Conservation (phyloP, 129 eudicot genomes). For the Ambrosia trifida region DNA sequence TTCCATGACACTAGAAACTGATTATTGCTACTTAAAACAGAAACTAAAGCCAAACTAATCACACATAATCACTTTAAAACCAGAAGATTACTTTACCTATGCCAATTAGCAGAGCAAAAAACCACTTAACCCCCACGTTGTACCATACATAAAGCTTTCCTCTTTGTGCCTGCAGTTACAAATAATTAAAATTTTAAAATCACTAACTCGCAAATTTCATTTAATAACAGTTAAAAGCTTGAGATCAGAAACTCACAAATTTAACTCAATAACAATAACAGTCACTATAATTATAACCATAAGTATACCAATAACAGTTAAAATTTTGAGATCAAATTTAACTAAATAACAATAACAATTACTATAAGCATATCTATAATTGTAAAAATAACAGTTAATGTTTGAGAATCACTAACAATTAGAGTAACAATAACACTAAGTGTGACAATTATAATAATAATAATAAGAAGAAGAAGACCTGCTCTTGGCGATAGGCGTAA, state of each 20-base stretch:
- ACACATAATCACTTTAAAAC: not conserved
- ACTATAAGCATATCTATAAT: not conserved
- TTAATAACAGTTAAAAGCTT: not conserved
- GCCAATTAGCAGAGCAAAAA: constrained; percentile 84
- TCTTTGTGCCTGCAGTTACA: constrained; percentile 60
- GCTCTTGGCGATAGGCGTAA: constrained; percentile 84
- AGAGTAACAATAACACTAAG: too few relatives aligned
- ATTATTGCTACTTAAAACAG: not conserved
- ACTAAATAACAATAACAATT: not conserved
- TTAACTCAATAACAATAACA: too few relatives aligned
- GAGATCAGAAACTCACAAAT: not conserved
- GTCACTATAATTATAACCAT: too few relatives aligned
- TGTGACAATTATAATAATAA: too few relatives aligned
- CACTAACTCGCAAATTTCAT: not conserved
- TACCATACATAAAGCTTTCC: constrained; percentile 79
- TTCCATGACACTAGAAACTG: not conserved
- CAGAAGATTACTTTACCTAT: constrained; percentile 52
- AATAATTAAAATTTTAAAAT: not conserved
- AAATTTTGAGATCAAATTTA: not conserved
- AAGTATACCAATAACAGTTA: too few relatives aligned
- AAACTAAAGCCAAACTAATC: not conserved
- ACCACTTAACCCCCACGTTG: constrained; percentile 79
- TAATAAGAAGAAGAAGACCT: too few relatives aligned
- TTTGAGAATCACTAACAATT: too few relatives aligned
- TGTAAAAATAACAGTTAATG: not conserved